Base-by-base conservation (phyloP, 345 rosid genomes). In the Eucalyptus pauciflora region DNA sequence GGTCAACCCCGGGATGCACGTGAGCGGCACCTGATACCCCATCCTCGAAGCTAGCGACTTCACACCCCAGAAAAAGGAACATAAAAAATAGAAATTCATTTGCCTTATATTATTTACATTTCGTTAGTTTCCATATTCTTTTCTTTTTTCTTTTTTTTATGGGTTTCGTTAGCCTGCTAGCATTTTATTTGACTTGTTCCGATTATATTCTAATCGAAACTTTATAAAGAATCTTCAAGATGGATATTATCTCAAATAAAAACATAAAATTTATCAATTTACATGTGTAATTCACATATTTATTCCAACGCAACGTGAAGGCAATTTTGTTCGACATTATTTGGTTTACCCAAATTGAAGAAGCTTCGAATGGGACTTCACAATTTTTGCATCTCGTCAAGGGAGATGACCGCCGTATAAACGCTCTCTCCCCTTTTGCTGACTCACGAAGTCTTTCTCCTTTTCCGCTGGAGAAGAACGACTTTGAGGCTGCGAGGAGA, bases 311-410 rank as follows among this genome's bases (percentile, higher is more conserved):
- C 13, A 0, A 71, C 4, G 7, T 14, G 5, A 14, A 4, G 20
- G 13, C 7, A 11, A 37, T 71, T 71, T 37, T 76, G 83, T 2
- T 37, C 4, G 14, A 20, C 43, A 37, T 76, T 24, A 20, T 76
- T 6, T 76, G 46, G 25, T 76, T n/a, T 76, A 41, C 83, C 46
- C 46, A 76, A 10, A 76, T 76, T 76, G 46, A 37, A 71, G 83
- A 69, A 69, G 45, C 80, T 17, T 17, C 80, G 33, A 33, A 69
- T 16, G 41, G 43, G 37, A 69, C 10, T 31, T 31, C 94, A 96
- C 13, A 94, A 93, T 54, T 92, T 92, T 88, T 95, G 97, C 96
- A 96, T 94, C 92, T 95, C 96, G 49, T 98, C 96, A 88, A 94
- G 89, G 86, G 95, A 95, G 87, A 98, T 87, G 24, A 95, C 91